phyloP scores from a whole-genome alignment of 148 eudicot species.

The Diospyros kaki region DNA sequence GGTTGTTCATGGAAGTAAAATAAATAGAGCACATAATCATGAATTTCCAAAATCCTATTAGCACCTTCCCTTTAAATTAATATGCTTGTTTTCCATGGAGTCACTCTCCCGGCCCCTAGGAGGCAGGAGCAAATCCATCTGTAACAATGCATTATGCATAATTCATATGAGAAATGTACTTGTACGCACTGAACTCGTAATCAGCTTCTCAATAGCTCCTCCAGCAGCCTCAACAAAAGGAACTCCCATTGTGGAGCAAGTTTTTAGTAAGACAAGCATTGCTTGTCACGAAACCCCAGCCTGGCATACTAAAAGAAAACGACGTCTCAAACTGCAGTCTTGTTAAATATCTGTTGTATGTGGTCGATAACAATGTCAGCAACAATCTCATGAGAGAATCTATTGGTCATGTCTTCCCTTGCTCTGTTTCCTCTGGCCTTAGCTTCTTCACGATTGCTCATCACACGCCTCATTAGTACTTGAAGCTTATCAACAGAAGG shows the following conservation, averaged over 20 bases:
- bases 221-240: background rate
- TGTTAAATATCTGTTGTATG: slow-evolving; percentile 27
- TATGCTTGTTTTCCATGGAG: no score
- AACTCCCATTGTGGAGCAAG: background rate
- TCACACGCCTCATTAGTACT: slow-evolving; percentile 51
- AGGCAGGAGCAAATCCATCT: no score
- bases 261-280: background rate
- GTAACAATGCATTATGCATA: no score
- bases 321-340: background rate
- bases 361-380: slow-evolving; percentile 32
- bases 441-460: slow-evolving; percentile 51
- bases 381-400: slow-evolving; percentile 49
- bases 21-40: background rate
- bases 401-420: slow-evolving; percentile 42
- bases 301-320: background rate
- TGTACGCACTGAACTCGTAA: background rate
- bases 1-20: background rate
- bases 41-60: background rate
- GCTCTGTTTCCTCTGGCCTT: slow-evolving; percentile 51
- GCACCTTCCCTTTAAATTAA: background rate
- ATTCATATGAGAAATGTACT: slow-evolving; percentile 7
- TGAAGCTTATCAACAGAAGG: slow-evolving; percentile 57
- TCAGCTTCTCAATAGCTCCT: background rate
- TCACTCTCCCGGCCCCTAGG: no score
- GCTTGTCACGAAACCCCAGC: background rate